Conservation (phyloP, 805 yeast species). For the Citeromyces matritensis region DNA sequence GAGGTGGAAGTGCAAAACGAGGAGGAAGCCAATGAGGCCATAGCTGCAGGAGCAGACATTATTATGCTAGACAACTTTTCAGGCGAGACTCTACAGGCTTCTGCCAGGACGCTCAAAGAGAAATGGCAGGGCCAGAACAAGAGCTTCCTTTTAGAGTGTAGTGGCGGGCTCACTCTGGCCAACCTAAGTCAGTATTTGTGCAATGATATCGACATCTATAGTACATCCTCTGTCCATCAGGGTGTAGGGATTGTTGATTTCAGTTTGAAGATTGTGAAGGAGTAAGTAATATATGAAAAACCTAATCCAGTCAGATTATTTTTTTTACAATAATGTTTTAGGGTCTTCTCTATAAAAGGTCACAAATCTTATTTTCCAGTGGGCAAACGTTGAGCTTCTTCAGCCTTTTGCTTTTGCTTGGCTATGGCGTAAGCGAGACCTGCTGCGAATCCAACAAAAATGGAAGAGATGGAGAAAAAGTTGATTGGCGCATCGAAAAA, state of each 20-base stretch:
- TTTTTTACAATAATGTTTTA: not conserved
- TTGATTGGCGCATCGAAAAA: slow-evolving; percentile 94
- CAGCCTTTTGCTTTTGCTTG: slow-evolving; percentile 73
- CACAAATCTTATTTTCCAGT: slow-evolving; percentile 3
- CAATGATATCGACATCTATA: slow-evolving; percentile 75
- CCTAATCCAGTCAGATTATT: not conserved
- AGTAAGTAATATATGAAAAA: slow-evolving; percentile 1
- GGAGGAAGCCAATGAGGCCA: slow-evolving; percentile 83
- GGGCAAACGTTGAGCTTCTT: slow-evolving; percentile 16
- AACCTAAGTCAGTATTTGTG: slow-evolving; percentile 56
- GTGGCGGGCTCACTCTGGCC: slow-evolving; percentile 72
- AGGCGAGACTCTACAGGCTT: slow-evolving; percentile 46
- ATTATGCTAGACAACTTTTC: slow-evolving; percentile 87
- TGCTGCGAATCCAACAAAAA: slow-evolving; percentile 85
- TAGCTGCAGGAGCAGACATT: slow-evolving; percentile 88
- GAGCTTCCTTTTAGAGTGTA: slow-evolving; percentile 67
- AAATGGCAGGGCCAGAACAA: slow-evolving; percentile 32
- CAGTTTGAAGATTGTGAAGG: slow-evolving; percentile 49
- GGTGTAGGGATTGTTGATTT: slow-evolving; percentile 78
- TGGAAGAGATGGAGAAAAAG: slow-evolving; percentile 79
- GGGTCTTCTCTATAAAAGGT: not conserved
- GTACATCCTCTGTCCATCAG: slow-evolving; percentile 86
- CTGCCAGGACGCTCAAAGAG: slow-evolving; percentile 46
- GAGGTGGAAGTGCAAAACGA: slow-evolving; percentile 88
- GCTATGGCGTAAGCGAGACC: slow-evolving; percentile 95